Conservation (phyloP, 441 rosid species). For the Gossypium davidsonii region DNA sequence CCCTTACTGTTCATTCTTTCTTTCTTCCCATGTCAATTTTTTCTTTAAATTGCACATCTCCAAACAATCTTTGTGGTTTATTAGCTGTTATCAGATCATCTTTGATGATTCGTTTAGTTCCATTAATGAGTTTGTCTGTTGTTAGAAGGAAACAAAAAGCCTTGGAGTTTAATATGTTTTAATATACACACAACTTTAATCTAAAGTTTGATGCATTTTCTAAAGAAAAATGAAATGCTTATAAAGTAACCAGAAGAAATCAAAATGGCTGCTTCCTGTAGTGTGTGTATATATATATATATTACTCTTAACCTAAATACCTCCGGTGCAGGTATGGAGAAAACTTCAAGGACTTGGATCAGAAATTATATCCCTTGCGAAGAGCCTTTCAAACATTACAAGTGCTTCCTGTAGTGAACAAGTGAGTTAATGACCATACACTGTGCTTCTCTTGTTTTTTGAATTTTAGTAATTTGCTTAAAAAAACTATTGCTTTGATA, state of each 20-base stretch:
- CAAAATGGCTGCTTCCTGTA: not conserved
- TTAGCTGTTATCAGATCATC: not conserved
- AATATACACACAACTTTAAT: too few species aligned
- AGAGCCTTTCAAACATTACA: conserved; percentile 58
- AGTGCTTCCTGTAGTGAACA: conserved; percentile 40
- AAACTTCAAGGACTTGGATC: conserved; percentile 57
- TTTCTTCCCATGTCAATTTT: not conserved
- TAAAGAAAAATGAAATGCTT: not conserved
- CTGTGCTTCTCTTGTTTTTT: not conserved
- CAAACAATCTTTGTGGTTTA: not conserved
- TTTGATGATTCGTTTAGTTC: not conserved
- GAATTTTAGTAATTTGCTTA: not conserved
- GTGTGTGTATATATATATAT: not conserved
- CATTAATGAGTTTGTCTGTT: not conserved
- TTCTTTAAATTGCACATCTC: not conserved
- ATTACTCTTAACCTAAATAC: conserved; percentile 12
- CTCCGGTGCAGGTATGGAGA: conserved; percentile 64
- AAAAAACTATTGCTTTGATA: not conserved
- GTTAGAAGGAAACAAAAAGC: not conserved
- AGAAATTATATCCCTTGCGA: conserved; percentile 62
- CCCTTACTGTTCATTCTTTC: not conserved
- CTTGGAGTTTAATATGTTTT: not conserved
- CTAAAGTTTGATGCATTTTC: not conserved
- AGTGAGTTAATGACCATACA: conserved; percentile 33
- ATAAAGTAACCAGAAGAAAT: not conserved